Evolutionary conservation across 768 basidiomycete species (phyloP).

Genomic region (Termitomyces sp.): DNA sequence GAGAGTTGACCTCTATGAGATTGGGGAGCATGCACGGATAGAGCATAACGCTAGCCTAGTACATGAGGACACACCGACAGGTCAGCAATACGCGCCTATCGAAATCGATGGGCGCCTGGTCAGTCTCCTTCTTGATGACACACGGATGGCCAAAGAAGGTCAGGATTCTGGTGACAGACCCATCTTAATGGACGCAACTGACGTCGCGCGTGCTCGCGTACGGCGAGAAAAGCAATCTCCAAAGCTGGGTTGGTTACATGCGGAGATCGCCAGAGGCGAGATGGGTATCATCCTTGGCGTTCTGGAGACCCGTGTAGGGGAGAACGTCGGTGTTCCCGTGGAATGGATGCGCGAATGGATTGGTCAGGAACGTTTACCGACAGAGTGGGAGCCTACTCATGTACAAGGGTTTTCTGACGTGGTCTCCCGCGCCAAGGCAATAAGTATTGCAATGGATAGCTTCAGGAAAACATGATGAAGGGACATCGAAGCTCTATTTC

Average conservation of each 20-base stretch:
- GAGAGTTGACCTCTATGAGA: not conserved
- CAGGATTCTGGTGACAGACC: not conserved
- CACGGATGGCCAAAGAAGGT: not conserved
- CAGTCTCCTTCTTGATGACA: not conserved
- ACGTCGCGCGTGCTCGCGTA: not conserved
- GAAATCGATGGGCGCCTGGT: not conserved
- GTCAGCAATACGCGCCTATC: not conserved
- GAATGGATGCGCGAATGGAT: not conserved
- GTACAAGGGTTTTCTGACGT: not conserved
- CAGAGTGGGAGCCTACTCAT: not conserved
- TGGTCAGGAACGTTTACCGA: not conserved
- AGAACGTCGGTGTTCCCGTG: not conserved
- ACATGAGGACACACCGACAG: not conserved
- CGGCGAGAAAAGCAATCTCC: not conserved
- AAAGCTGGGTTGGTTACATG: not conserved
- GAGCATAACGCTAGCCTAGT: not conserved
- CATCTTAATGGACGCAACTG: not conserved
- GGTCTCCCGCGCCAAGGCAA: not conserved
- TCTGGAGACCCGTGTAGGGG: not conserved
- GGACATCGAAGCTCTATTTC: not conserved
- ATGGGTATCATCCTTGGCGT: not conserved
- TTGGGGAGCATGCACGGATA: not conserved
- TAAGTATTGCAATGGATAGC: not conserved
- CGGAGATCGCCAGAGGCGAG: not conserved
- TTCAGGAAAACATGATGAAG: too few relatives aligned